A percentile compares a stretch with the other conserved stretches of the same genome.
These are phyloP conservation scores for Hypoxylon sp. DNA, from an alignment of 2,329 filamentous ascomycete genomes.

Conservation along the genomic window DNA sequence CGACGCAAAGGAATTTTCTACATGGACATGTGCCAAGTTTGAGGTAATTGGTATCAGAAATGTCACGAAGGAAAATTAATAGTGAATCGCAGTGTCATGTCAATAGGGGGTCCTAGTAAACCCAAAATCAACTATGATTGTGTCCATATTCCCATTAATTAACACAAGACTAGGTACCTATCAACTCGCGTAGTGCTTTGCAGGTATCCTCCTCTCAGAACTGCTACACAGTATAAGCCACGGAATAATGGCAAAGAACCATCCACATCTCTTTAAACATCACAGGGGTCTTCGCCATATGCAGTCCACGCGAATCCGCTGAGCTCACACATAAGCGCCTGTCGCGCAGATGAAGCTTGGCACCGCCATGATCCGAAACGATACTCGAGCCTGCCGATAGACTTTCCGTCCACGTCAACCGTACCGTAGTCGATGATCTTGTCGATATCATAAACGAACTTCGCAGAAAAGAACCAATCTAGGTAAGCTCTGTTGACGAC, in stretches of 20 bases:
- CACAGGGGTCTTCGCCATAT: slow-evolving; percentile 38
- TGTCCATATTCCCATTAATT: too few relatives aligned
- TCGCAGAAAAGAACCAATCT: slow-evolving; percentile 18
- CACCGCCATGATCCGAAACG: slow-evolving; percentile 37
- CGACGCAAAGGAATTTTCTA: too few relatives aligned
- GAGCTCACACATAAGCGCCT: slow-evolving; percentile 24
- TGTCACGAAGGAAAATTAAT: too few relatives aligned
- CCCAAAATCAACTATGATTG: too few relatives aligned
- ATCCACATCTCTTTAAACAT: background rate
- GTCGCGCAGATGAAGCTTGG: slow-evolving; percentile 26
- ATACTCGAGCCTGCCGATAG: slow-evolving; percentile 31
- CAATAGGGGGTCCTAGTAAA: too few relatives aligned
- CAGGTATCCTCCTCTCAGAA: too few relatives aligned
- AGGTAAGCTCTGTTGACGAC: slow-evolving; percentile 23
- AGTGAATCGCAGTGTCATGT: too few relatives aligned
- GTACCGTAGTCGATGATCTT: slow-evolving; percentile 32
- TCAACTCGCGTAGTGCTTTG: too few relatives aligned
- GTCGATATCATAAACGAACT: slow-evolving; percentile 36
- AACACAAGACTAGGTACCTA: too few relatives aligned
- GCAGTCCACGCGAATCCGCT: slow-evolving; percentile 8
- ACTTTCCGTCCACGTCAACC: background rate
- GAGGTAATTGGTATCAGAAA: too few relatives aligned
- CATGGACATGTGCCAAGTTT: too few relatives aligned
- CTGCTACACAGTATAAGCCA: too few relatives aligned
- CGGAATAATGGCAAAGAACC: background rate